Conservation (phyloP, 208 protist genomes). For the Lotmaria passim region DNA sequence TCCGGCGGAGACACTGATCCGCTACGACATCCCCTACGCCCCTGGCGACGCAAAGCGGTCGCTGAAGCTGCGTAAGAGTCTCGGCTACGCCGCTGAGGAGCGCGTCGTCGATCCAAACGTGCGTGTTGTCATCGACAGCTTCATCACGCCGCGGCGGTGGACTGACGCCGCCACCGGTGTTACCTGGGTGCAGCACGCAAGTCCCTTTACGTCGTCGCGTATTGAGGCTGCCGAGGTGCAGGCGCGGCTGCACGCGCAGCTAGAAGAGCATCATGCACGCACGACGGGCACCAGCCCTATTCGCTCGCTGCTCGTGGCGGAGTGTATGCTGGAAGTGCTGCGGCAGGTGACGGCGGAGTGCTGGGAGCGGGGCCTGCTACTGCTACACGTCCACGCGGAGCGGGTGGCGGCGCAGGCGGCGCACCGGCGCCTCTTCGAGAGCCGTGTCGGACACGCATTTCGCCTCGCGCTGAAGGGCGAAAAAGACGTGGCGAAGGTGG, state of each 20-base stretch:
- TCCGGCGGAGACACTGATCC: conserved; percentile 61
- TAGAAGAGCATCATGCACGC: conserved; percentile 24
- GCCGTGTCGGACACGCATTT: conserved; percentile 86
- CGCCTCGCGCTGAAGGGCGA: conserved; percentile 86
- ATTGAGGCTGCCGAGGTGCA: conserved; percentile 77
- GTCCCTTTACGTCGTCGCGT: conserved; percentile 65
- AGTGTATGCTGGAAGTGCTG: conserved; percentile 90
- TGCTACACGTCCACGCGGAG: conserved; percentile 83
- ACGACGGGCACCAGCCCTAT: conserved; percentile 76
- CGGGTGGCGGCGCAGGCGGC: conserved; percentile 76
- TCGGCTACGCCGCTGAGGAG: conserved; percentile 38
- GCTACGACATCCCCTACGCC: conserved; percentile 83
- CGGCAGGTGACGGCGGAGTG: conserved; percentile 83
- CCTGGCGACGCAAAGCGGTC: conserved; percentile 66
- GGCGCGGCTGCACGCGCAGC: conserved; percentile 45
- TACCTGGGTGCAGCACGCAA: conserved; percentile 88
- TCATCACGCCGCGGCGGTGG: conserved; percentile 86
- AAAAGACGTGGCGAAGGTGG: conserved; percentile 72
- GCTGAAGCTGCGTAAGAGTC: conserved; percentile 52
- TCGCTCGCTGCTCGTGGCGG: conserved; percentile 77
- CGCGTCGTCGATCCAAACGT: conserved; percentile 76
- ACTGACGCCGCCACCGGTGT: conserved; percentile 50
- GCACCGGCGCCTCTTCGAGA: conserved; percentile 84
- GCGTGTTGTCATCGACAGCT: conserved; percentile 80
- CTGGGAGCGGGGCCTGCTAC: conserved; percentile 85